Evolutionary conservation across 768 basidiomycete species (phyloP).

Genomic region (Xerocomus potaroensis): DNA sequence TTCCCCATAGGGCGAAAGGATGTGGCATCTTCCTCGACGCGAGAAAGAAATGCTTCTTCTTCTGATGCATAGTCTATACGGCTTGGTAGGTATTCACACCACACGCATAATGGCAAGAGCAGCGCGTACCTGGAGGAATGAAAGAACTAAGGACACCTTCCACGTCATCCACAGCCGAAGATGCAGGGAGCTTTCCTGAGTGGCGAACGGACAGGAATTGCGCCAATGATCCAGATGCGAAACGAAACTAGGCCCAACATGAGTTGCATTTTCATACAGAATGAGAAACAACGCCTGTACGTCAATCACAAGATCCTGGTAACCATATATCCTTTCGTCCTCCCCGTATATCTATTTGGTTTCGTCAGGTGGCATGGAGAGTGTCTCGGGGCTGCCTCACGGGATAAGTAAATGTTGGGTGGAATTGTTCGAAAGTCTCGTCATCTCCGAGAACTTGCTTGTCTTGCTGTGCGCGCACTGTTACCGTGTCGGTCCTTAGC

Average conservation of each 20-base stretch:
- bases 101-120: background rate
- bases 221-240: conserved; percentile 82
- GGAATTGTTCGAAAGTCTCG: conserved; percentile 64
- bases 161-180: conserved; percentile 80
- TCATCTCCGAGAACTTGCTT: conserved; percentile 50
- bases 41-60: conserved; percentile 58
- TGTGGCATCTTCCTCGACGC: conserved; percentile 73
- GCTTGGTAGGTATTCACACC: background rate
- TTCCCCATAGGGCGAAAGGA: conserved; percentile 75
- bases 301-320: conserved; percentile 77
- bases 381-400: conserved; percentile 40
- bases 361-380: conserved; percentile 4
- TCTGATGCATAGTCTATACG: conserved; percentile 64
- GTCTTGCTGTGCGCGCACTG: conserved; percentile 73
- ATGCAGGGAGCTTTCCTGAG: conserved; percentile 58
- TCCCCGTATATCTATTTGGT: conserved; percentile 81
- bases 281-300: conserved; percentile 41
- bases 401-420: conserved; percentile 92
- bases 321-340: conserved; percentile 95
- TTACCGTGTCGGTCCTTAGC: background rate
- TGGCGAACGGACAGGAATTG: conserved; percentile 71
- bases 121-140: conserved; percentile 61
- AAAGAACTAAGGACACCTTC: conserved; percentile 71
- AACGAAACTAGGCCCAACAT: conserved; percentile 52
- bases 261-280: background rate